Base-by-base conservation (phyloP, 1,284 basidiomycete genomes). In the Tremellales sp. region DNA sequence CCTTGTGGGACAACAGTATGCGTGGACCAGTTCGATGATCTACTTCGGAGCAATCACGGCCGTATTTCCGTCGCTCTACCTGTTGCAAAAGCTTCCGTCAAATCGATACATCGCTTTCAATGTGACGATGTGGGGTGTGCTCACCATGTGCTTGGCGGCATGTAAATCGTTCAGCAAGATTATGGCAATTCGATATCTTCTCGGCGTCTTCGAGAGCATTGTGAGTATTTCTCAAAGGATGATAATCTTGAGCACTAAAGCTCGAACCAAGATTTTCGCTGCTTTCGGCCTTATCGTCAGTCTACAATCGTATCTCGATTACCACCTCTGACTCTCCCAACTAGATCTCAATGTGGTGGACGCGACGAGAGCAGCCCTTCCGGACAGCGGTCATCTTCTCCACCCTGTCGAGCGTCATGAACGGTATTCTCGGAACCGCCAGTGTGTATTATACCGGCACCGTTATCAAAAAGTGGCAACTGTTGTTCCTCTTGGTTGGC, bases 31-130 rank as follows among this genome's bases (percentile, higher is more conserved):
- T 16, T 64, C 59, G n/a, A 51, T 63, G 44, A 63, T 66, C 40
- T 70, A 68, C 60, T 32, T 61, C 44, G 65, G 62, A 22, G 64
- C 67, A 39, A 56, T 70, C 22, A 19, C 34, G 10, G 18, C 34
- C 14, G 48, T 65, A 25, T 65, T 53, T 48, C 66, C 68, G 48
- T 64, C 64, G n/a, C 49, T 66, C 6, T 63, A 16, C 61, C 14
- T 57, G 60, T 14, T 70, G 66, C 47, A 63, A 61, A 34, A 52
- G 68, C 26, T 63, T 68, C 51, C 32, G 61, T 68, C 43, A 66
- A 64, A 42, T 61, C 8, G 60, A 48, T 67, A 63, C 63, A 60
- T 67, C 32, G 51, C 61, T 41, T 64, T 63, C 61, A 68, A 68
- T 53, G 56, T 58, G 51, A 49, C 48, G 18, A 37, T 54, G n/a